Evolutionary conservation across 495 filamentous ascomycete species (phyloP).

Genomic region (Aspergillus conjunctus): DNA sequence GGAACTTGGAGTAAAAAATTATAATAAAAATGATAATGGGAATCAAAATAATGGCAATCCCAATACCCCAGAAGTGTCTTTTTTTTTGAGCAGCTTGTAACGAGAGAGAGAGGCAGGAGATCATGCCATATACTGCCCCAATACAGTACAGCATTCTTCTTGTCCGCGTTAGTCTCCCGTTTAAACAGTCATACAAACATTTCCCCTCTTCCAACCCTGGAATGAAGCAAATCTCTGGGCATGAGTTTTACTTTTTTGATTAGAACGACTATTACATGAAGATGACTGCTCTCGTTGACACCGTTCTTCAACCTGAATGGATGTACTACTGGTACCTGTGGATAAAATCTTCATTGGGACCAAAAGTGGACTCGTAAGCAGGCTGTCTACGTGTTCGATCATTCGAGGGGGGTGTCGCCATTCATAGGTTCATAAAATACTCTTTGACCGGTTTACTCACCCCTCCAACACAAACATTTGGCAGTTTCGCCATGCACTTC

Average conservation of each 20-base stretch:
- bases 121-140: neutral
- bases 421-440: slow-evolving; percentile 13
- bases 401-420: neutral
- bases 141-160: slow-evolving; percentile 3
- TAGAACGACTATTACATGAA: neutral
- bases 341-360: neutral
- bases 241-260: neutral
- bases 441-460: slow-evolving; percentile 7
- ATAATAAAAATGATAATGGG: neutral
- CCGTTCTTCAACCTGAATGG: no score
- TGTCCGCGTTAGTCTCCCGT: neutral
- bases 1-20: no score
- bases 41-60: no score
- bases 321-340: neutral
- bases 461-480: slow-evolving; percentile 20
- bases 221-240: slow-evolving; percentile 1
- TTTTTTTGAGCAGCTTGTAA: neutral
- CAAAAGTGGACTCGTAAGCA: slow-evolving; percentile 10
- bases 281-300: neutral
- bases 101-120: neutral
- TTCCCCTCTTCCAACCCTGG: slow-evolving; percentile 7
- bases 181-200: slow-evolving; percentile 5
- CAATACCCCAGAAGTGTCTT: neutral
- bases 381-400: slow-evolving; percentile 14
- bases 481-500: slow-evolving; percentile 9